Base-by-base conservation (phyloP, 495 filamentous ascomycete genomes). In the Acidomyces sp. region DNA sequence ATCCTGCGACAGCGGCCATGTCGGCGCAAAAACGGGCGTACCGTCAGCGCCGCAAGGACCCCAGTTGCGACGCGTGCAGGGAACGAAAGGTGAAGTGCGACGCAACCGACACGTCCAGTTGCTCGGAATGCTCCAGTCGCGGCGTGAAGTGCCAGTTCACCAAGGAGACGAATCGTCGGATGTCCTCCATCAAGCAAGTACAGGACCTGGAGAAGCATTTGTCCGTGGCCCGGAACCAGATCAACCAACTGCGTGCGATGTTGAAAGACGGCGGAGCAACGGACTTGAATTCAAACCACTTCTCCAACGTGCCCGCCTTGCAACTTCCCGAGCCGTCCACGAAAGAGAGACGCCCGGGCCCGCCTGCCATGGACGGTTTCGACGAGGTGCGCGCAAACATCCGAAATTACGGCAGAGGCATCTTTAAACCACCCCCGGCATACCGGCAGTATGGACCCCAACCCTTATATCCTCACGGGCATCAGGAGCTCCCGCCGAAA, bases 21-120 rank as follows among this genome's bases (percentile, higher is more conserved):
- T 37, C 39, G 21, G 74, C 77, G 17, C 88, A 93, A 63, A 96
- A 96, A 59, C 69, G 90, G 53, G 90, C 88, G 5, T 97, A 96
- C 61, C 74, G 90, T 24, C 90, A 97, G 57, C 66, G 90, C 48
- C 71, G 90, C 47, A 97, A 97, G 55, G 90, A 96, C 55, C 90
- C 90, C 12, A 95, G 88, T 57, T 97, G 90, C 61, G 90, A 97
- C 64, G 90, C 90, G 30, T 97, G 90, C 57, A 75, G 90, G 37
- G 90, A 97, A 63, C 75, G 90, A 46, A 97, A 97, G 67, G 90
- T 97, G 62, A 97, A 97, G 71, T 97, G 90, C 64, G 90, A 97
- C 64, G 90, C 90, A 23, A 95, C 90, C 36, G 90, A 97, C 50
- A 93, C 83, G 27, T 73, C 80, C 18, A 90, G 85, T 60, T 97